Base-by-base conservation (phyloP, 2,329 filamentous ascomycete species). In the Atkinsonella hypoxylon region DNA sequence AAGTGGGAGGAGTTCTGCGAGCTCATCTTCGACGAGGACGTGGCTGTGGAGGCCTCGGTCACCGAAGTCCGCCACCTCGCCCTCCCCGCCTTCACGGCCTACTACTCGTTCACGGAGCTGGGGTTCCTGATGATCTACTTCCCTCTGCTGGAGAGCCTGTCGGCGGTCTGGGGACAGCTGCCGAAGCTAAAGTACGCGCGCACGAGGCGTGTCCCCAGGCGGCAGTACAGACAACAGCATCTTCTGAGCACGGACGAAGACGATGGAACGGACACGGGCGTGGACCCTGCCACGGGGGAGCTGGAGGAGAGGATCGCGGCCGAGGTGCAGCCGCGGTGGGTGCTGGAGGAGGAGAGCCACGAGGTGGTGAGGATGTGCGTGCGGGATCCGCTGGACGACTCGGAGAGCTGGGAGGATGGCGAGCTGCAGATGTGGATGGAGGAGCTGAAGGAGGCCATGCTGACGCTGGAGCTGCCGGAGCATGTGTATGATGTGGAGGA, bases 51-150 rank as follows among this genome's bases (percentile, higher is more conserved):
- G n/a, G 47, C 32, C 15, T 40, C 57, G 30, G 53, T 54, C 26
- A 43, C 41, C 3, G 42, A 36, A 40, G 48, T 63, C 38, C 45
- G 12, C 5, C 42, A 59, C 39, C 55, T 64, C 4, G 61, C 59
- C 2, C 30, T 64, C 4, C 57, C 62, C 0, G 60, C 59, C 2
- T 60, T 58, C 26, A 59, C 56, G 17, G 57, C 56, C 4, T 62
- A 62, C 51, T 57, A 60, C 52, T 59, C 54, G 54, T 50, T 56
- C 48, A 18, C 9, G 8, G 52, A 43, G 31, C 41, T 64, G 4
- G 48, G 44, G 2, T 7, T 15, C 12, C 7, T 59, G 2, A 40
- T 62, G 32, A 41, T 45, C 4, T 40, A 22, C 12, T 47, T 60
- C 49, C 49, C 55, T 20, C 51, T 56, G 18, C 47, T 64, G 12